Evolutionary conservation across 306 rosid genomes (phyloP).

Genomic region (Castanopsis chinensis): DNA sequence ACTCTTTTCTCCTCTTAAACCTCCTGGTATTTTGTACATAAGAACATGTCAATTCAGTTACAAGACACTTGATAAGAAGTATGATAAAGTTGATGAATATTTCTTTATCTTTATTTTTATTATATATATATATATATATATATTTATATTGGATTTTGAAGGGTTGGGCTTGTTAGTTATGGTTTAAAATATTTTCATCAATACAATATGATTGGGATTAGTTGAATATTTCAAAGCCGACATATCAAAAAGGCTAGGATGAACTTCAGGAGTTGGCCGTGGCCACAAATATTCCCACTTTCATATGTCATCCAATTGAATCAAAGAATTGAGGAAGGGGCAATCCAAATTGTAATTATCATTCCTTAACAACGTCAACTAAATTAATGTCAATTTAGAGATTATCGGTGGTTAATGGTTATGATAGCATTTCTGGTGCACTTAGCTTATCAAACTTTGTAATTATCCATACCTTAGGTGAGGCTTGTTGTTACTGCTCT

Average conservation of each 20-base stretch:
- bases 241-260: background rate
- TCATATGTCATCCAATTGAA: background rate
- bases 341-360: slow-evolving; percentile 25
- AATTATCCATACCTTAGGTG: slow-evolving; percentile 21
- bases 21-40: too few species aligned
- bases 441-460: slow-evolving; percentile 26
- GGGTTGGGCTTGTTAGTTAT: background rate
- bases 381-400: slow-evolving; percentile 6
- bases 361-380: slow-evolving; percentile 39
- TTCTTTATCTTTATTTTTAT: too few species aligned
- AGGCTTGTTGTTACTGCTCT: slow-evolving; percentile 36
- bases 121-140: too few species aligned
- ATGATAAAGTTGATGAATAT: too few species aligned
- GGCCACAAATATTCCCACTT: slow-evolving; percentile 1
- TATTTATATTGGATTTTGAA: too few species aligned
- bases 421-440: slow-evolving; percentile 17
- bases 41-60: too few species aligned
- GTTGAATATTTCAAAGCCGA: background rate
- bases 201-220: background rate
- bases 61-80: too few species aligned
- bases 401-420: slow-evolving; percentile 31
- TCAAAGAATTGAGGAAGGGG: background rate
- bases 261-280: background rate
- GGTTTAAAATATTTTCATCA: background rate
- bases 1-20: too few species aligned